Base-by-base conservation (phyloP, 768 basidiomycete genomes). In the Candolleomyces efflorescens region DNA sequence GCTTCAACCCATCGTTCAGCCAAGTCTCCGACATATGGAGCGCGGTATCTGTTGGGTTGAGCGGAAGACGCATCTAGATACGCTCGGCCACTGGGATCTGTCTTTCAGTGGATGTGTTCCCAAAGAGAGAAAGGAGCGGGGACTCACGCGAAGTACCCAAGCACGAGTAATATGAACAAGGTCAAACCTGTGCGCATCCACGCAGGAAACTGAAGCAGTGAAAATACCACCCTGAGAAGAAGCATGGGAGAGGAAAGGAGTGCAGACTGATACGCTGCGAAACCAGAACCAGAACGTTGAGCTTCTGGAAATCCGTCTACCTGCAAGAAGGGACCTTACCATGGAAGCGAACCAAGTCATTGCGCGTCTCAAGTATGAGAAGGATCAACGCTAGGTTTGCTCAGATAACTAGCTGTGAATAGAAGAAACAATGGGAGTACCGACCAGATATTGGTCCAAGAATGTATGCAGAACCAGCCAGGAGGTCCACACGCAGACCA, bases 271-370 rank as follows among this genome's bases (percentile, higher is more conserved):
- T 91, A 91, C 27, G 87, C 90, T 92, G 37, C 15, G 24, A 52
- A 50, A 66, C 32, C 32, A 5, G 32, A 32, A 5, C 32, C 32
- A 32, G 7, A 11, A 2, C 32, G 32, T 2, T 32, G 1, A 32
- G 32, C 32, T 32, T 32, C 32, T 5, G 5, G 32, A 32, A 32
- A 5, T 2, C 11, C 32, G 11, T 32, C 5, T 32, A 5, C 7
- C 32, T 32, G 11, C 32, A 32, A 32, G 32, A 7, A 5, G 32
- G 11, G 7, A 32, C 32, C 81, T 64, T 53, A 88, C 89, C 86
- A 67, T 90, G 89, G 67, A 90, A 91, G 54, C 90, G 83, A 58
- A 90, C 82, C 60, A 82, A 87, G 69, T 90, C 86, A 63, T 87
- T 88, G 59, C 82, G 80, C 10, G 85, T 92, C 71, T 92, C 89